Base-by-base conservation (phyloP, 2,329 filamentous ascomycete species). In the Hymenoscyphus albidus region DNA sequence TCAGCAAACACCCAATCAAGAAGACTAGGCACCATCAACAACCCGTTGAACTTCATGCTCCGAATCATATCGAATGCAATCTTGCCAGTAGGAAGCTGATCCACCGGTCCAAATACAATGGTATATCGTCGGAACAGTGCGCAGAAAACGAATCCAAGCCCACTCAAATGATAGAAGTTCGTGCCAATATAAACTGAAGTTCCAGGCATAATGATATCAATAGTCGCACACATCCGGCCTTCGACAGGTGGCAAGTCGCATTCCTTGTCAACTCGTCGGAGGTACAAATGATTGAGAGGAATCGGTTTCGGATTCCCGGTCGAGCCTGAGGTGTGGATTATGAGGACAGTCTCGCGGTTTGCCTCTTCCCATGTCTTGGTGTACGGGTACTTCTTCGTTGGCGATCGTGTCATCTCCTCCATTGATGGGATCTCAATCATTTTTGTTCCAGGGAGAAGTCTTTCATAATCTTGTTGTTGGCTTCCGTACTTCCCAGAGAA, bases 231-330 rank as follows among this genome's bases (percentile, higher is more conserved):
- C 9, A 59, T 55, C 31, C 62, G 35, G 27, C 62, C 56, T 38
- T 58, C 40, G 10, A 59, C 40, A 10, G 40, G 10, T 12, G 62
- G 56, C 27, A 54, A 54, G 3, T 54, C 32, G 10, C 16, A 22
- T 27, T 65, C 64, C 5, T 12, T 54, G 32, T 65, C 66, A 1
- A 60, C 35, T 14, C 63, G 56, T 4, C 51, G 40, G 12, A 67
- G 27, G 14, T 38, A 64, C 2, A 39, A 22, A 38, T 67, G 39
- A 18, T 57, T 67, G 27, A 64, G 12, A 5, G 12, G 62, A 12
- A 80, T 76, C 0, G 78, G 78, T 59, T 80, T 80, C 1, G 78
- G 79, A 0, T 78, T 59, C 0, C 79, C 79, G 0, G 79, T 81
- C 1, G 76, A 75, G 4, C 79, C 79, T 2, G 78, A 80, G 0